A percentile compares a stretch with the other conserved stretches of the same genome.
phyloP scores from a whole-genome alignment of 495 filamentous ascomycete species.

The Bryoglossum gracile region DNA sequence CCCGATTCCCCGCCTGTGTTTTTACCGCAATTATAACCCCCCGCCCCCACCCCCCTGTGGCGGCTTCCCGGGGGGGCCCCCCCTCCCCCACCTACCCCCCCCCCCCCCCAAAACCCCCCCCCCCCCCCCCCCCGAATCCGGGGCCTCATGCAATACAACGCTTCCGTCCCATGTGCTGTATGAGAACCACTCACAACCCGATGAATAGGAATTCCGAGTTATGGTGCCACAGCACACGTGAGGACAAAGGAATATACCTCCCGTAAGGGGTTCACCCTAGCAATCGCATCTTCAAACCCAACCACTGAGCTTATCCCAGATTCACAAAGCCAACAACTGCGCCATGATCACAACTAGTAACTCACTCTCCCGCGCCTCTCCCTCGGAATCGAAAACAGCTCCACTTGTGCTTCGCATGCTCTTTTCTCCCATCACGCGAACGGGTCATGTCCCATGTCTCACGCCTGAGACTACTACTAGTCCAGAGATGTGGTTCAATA shows the following conservation, averaged over 20 bases:
- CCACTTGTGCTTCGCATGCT: not conserved
- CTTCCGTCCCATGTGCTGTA: no score
- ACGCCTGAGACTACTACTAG: not conserved
- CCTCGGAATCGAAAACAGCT: not conserved
- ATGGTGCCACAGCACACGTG: not conserved
- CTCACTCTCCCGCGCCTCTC: not conserved
- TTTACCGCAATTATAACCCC: slow-evolving; percentile 13
- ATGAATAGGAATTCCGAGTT: not conserved
- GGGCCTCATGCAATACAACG: no score
- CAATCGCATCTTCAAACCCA: not conserved
- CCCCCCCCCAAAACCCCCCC: no score
- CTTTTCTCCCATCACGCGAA: not conserved
- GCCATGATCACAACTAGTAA: slow-evolving; percentile 5
- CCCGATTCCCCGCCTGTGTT: slow-evolving; percentile 6
- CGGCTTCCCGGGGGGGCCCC: no score
- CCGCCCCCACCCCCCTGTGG: no score
- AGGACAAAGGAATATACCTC: not conserved
- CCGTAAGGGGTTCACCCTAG: not conserved
- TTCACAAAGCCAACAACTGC: no score
- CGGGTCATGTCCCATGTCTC: not conserved
- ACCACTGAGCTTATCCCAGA: no score
- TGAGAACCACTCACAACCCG: no score
- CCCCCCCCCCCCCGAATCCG: no score
- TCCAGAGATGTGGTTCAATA: not conserved
- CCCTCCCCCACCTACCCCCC: no score